Conservation (phyloP, 331 rosid genomes). For the Quercus lobata region DNA sequence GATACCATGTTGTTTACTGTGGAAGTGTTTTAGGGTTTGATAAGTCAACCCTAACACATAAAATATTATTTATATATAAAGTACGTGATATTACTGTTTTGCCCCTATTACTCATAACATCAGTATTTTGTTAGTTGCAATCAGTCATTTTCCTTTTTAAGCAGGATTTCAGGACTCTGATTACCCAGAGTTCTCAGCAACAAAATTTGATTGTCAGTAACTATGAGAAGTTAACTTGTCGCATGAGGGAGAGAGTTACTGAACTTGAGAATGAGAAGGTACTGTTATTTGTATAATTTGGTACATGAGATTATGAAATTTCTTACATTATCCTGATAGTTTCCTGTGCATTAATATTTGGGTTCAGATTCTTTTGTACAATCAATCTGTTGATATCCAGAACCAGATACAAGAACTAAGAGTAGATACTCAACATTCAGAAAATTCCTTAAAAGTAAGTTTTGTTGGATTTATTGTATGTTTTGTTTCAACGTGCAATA, state of each 20-base stretch:
- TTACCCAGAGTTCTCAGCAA: conserved; percentile 35
- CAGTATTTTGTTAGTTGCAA: conserved; percentile 6
- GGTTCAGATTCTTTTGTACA: conserved; percentile 49
- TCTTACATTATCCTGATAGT: conserved; percentile 11
- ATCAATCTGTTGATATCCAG: conserved; percentile 55
- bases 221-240: conserved; percentile 47
- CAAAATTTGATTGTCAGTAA: conserved; percentile 37
- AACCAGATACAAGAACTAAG: conserved; percentile 52
- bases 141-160: conserved; percentile 9
- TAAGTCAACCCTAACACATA: too few relatives aligned
- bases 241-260: conserved; percentile 47
- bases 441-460: conserved; percentile 46
- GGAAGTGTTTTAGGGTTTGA: too few relatives aligned
- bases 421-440: conserved; percentile 47
- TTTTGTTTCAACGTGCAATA: conserved; percentile 12
- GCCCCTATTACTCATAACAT: too few relatives aligned
- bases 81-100: too few relatives aligned
- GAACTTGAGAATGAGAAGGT: conserved; percentile 78
- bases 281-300: neutral
- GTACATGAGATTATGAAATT: conserved; percentile 9
- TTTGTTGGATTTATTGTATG: conserved; percentile 9
- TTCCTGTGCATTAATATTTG: conserved; percentile 19
- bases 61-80: too few relatives aligned
- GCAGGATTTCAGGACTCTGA: conserved; percentile 62
- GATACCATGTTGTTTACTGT: too few relatives aligned